Percentiles rank a stretch among this genome's conserved stretches.
Conservation (phyloP, 305 asterid species). For the Nicotiana rustica region DNA sequence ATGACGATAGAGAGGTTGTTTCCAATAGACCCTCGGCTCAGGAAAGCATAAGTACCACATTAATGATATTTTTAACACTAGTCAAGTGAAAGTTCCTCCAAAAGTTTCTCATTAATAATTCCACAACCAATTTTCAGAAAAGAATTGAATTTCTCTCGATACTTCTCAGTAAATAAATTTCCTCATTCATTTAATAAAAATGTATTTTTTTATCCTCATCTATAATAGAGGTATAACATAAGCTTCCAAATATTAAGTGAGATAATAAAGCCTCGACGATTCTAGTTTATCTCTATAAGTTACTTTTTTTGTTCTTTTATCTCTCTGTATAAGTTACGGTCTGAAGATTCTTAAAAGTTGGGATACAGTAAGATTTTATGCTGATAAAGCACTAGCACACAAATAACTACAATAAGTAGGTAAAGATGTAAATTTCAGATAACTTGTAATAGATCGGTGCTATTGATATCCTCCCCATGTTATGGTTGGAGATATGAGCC, state of each 20-base stretch:
- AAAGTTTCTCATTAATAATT: slow-evolving; percentile 7
- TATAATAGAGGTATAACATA: background rate
- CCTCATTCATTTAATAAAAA: background rate
- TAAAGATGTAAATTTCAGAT: slow-evolving; percentile 15
- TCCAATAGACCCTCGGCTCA: too few relatives aligned
- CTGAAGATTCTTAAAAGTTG: background rate
- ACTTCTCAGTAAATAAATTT: background rate
- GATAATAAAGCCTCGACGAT: background rate
- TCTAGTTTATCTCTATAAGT: background rate
- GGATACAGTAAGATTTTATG: background rate
- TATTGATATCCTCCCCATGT: background rate
- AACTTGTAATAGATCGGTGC: background rate
- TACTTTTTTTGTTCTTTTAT: background rate
- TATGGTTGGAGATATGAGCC: slow-evolving; percentile 10
- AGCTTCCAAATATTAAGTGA: slow-evolving; percentile 18
- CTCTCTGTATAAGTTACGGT: background rate
- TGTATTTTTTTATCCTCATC: background rate
- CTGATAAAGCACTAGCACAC: background rate
- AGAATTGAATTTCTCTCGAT: background rate
- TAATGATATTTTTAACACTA: background rate
- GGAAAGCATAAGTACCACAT: too few relatives aligned
- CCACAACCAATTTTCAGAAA: background rate
- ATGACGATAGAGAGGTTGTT: too few relatives aligned
- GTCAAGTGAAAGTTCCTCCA: background rate
- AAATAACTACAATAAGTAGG: background rate